These are phyloP conservation scores for Neoboletus subvelutipes DNA, from an alignment of 768 basidiomycete species.

Conservation along the genomic window DNA sequence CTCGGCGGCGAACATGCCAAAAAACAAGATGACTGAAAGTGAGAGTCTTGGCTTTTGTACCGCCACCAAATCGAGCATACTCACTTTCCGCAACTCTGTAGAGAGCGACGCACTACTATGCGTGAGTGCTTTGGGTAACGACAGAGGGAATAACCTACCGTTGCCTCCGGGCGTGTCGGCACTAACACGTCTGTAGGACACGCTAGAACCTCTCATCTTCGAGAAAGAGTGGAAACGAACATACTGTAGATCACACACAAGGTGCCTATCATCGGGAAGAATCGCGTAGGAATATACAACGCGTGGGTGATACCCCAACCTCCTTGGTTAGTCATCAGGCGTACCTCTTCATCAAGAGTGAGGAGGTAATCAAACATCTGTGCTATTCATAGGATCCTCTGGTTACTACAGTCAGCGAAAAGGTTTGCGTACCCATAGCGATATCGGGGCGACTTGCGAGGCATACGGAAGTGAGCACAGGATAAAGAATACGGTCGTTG, in stretches of 20 bases:
- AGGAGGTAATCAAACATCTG: conserved; percentile 13
- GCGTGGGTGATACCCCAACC: conserved; percentile 12
- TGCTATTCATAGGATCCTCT: background rate
- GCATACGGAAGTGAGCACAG: background rate
- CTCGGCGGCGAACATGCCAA: conserved; percentile 8
- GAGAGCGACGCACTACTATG: conserved; percentile 3
- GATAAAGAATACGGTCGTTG: background rate
- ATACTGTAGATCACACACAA: conserved; percentile 7
- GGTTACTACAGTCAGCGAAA: background rate
- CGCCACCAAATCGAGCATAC: background rate
- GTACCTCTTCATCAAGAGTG: conserved; percentile 12
- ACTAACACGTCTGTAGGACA: conserved; percentile 1
- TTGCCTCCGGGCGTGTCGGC: background rate
- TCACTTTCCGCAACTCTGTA: conserved; percentile 11
- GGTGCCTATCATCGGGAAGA: conserved; percentile 6
- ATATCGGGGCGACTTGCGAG: conserved; percentile 9
- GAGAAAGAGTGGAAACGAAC: background rate
- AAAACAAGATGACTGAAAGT: conserved; percentile 4
- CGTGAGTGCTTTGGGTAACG: background rate
- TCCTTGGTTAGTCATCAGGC: conserved; percentile 1
- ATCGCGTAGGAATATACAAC: conserved; percentile 12
- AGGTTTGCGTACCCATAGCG: conserved; percentile 7
- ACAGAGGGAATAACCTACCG: background rate
- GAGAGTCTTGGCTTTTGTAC: background rate
- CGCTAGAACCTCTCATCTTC: background rate